Base-by-base conservation (phyloP, 2,329 filamentous ascomycete genomes). In the Pseudocercospora musae region DNA sequence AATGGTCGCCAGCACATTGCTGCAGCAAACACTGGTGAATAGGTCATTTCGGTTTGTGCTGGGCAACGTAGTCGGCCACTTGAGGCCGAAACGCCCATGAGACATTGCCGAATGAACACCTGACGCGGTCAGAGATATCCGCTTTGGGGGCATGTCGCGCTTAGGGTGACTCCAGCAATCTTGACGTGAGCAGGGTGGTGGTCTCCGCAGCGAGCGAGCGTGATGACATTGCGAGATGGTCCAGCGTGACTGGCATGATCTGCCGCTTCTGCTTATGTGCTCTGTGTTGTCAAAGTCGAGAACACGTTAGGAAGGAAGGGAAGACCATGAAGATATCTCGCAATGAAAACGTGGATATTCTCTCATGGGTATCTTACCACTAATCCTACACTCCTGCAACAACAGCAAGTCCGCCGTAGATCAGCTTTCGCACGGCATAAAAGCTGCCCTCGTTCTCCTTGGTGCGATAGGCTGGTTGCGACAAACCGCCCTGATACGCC, bases 391-490 rank as follows among this genome's bases (percentile, higher is more conserved):
- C 70, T 50, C 90, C 91, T 15, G 89, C 89, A 68, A 99, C 93
- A 63, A 98, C 91, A 33, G 95, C 95, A 74, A 99, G 78, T 8
- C 92, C 93, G 69, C 96, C 91, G 75, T 99, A 99, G 67, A 99
- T 96, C 77, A 91, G 92, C 77, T 83, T 88, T 79, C 91, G 91
- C 9, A 98, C 94, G 57, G 90, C 90, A 72, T 92, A 91, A 73
- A 97, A 96, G 37, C 90, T 92, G 44, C 82, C 82, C 62, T 86
- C 86, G 56, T 82, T 78, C 29, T 80, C 67, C 56, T 46, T 58
- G 13, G 69, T 70, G n/a, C 69, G 54, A 58, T 66, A 69, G 6
- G 53, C 23, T 33, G 70, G 79, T 62, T 81, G 77, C 57, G 78
- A 71, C 57, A 77, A 71, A 55, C 77, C 77, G 4, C 75, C 77